Base-by-base conservation (phyloP, 2,329 filamentous ascomycete genomes). In the Colletotrichum sp. region DNA sequence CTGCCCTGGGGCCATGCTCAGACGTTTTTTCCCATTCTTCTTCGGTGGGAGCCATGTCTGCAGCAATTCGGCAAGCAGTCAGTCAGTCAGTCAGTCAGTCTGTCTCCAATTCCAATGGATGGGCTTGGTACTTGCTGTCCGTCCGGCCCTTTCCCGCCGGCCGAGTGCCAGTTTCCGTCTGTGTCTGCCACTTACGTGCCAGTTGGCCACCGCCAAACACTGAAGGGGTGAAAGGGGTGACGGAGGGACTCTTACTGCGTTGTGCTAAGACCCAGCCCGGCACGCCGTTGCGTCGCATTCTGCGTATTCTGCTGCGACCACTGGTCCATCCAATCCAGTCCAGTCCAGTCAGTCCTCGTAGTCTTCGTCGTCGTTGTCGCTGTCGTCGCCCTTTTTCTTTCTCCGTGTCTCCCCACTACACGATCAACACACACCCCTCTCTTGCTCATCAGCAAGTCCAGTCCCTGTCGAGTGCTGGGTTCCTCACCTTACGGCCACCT, bases 1-100 rank as follows among this genome's bases (percentile, higher is more conserved):
- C 71, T 70, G 70, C 66, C 64, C 66, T 74, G 71, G 71, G 43
- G 9, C 30, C 71, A 74, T 73, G 73, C 73, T 73, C 69, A 67
- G 73, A 75, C 38, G 69, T 34, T 68, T 75, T 30, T 63, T 36
- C 63, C 63, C 38, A 26, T 32, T 28, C 32, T 58, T 60, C 43
- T 28, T 36, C 43, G 43, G 43, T 21, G 43, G 43, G 43, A 52
- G 43, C 43, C 43, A 21, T 52, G 43, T 21, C 43, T 52, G 43
- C 43, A 52, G 43, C 43, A 48, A n/a, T 18, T 48, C 38, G 16
- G 38, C 38, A 43, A 43, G 36, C 36, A 43, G 4, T 43, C 36
- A 5, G 36, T 38, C 16, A 9, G 36, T 38, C 34, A 2, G 15
- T 36, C 36, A 5, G 36, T 38, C 36, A 0, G 36, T n/a, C n/a